These are phyloP conservation scores for Phytophthora palmivora DNA, from an alignment of 352 stramenopile genomes.

Conservation along the genomic window DNA sequence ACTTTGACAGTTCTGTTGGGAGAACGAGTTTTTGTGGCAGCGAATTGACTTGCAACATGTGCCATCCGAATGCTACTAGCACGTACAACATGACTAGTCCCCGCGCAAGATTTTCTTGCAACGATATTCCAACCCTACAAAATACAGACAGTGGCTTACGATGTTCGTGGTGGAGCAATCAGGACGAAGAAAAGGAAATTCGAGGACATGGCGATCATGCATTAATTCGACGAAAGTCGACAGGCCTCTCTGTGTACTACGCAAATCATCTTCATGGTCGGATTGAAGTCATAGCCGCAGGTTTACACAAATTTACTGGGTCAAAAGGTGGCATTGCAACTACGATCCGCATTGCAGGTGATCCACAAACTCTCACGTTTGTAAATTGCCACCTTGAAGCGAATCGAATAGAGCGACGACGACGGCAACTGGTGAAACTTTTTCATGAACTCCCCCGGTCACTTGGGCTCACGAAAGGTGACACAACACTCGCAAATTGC, in stretches of 20 bases:
- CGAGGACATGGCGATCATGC: constrained; percentile 66
- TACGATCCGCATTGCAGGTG: constrained; percentile 46
- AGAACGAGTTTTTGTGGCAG: constrained; percentile 13
- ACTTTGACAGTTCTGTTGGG: constrained; percentile 15
- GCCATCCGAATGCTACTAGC: constrained; percentile 14
- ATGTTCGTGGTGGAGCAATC: constrained; percentile 23
- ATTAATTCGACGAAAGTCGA: constrained; percentile 71
- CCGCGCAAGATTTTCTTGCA: constrained; percentile 17
- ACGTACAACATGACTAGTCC: constrained; percentile 15
- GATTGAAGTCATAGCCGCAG: constrained; percentile 56
- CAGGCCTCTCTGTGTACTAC: constrained; percentile 70
- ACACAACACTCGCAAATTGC: constrained; percentile 45
- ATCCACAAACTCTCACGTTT: constrained; percentile 67
- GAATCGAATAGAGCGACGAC: constrained; percentile 55
- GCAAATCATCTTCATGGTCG: constrained; percentile 36
- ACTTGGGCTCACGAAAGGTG: constrained; percentile 29
- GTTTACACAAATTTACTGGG: constrained; percentile 70
- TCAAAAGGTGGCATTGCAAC: constrained; percentile 73
- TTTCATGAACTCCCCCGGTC: constrained; percentile 52
- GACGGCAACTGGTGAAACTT: constrained; percentile 62
- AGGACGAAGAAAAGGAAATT: constrained; percentile 47
- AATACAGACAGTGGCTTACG: not conserved
- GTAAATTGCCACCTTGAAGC: constrained; percentile 77
- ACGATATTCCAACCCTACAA: not conserved
- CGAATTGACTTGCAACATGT: constrained; percentile 15